These are phyloP conservation scores for Nemophila menziesii DNA, from an alignment of 257 asterid species.

Conservation along the genomic window DNA sequence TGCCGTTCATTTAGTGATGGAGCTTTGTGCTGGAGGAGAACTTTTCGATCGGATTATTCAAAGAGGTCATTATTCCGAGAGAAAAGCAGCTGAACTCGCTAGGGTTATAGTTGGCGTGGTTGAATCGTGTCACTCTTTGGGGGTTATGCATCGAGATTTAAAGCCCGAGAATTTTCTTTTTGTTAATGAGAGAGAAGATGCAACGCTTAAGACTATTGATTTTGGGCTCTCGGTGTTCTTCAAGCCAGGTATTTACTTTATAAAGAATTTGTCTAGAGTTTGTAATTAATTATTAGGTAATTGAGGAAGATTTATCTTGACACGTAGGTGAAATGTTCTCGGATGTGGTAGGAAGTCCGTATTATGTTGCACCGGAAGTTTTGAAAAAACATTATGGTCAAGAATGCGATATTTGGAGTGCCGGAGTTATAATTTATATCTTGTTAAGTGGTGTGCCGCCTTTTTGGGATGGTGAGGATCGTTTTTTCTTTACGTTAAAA, in stretches of 20 bases:
- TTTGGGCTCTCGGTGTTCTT: conserved; percentile 73
- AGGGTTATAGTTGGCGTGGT: conserved; percentile 67
- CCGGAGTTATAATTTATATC: conserved; percentile 57
- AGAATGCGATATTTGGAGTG: conserved; percentile 67
- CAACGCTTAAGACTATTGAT: conserved; percentile 57
- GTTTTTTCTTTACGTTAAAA: not conserved
- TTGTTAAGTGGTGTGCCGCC: conserved; percentile 58
- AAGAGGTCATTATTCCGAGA: conserved; percentile 78
- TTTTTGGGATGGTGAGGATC: conserved; percentile 50
- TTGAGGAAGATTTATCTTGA: conserved; percentile 13
- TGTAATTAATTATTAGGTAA: not conserved
- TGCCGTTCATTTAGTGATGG: conserved; percentile 81
- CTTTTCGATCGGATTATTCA: conserved; percentile 72
- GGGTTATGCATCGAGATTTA: conserved; percentile 83
- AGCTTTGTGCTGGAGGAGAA: conserved; percentile 77
- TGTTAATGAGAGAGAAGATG: conserved; percentile 47
- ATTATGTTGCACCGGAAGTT: conserved; percentile 61
- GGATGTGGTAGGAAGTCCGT: conserved; percentile 65
- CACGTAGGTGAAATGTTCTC: conserved; percentile 38
- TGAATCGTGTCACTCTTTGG: conserved; percentile 71
- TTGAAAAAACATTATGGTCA: conserved; percentile 40
- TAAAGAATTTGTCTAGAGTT: not conserved
- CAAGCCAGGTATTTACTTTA: conserved; percentile 50
- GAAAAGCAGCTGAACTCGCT: conserved; percentile 76
- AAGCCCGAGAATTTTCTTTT: conserved; percentile 82